Percentiles rank a stretch among this genome's conserved stretches.
Evolutionary conservation across 2,329 filamentous ascomycete genomes (phyloP).

Genomic region (Plectosphaerella sp.): DNA sequence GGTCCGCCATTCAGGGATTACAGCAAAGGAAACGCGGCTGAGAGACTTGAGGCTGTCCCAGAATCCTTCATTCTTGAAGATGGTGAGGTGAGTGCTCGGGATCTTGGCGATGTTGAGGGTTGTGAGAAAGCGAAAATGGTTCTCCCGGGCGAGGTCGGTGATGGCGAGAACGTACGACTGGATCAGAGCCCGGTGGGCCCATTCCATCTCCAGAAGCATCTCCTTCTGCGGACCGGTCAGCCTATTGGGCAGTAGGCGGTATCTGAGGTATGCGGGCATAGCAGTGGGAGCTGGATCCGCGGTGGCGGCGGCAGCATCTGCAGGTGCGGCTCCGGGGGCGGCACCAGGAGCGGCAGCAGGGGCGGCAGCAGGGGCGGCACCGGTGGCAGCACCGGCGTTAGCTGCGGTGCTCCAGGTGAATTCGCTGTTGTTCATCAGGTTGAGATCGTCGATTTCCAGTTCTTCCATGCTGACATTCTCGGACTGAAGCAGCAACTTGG

Average conservation of each 20-base stretch:
- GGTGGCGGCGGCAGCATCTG: slow-evolving; percentile 13
- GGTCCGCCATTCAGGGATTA: slow-evolving; percentile 64
- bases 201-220: slow-evolving; percentile 64
- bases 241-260: slow-evolving; percentile 43
- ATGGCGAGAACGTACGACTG: slow-evolving; percentile 63
- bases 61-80: slow-evolving; percentile 53
- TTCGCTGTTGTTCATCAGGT: slow-evolving; percentile 6
- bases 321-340: neutral
- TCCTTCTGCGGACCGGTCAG: slow-evolving; percentile 63
- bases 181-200: slow-evolving; percentile 65
- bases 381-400: too few species aligned
- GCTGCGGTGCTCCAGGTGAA: too few species aligned
- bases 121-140: slow-evolving; percentile 48
- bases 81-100: slow-evolving; percentile 54
- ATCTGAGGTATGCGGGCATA: neutral
- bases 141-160: slow-evolving; percentile 48
- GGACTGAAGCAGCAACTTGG: too few species aligned
- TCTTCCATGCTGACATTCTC: too few species aligned
- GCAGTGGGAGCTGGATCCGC: neutral
- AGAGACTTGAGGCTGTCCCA: slow-evolving; percentile 56
- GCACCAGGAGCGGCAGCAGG: slow-evolving; percentile 6
- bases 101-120: slow-evolving; percentile 61
- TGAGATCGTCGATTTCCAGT: too few species aligned
- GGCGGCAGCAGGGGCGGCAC: too few species aligned
- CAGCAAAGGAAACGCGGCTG: slow-evolving; percentile 49